Evolutionary conservation across 2,329 filamentous ascomycete genomes (phyloP).

Genomic region (Teratosphaeria epicoccoides): DNA sequence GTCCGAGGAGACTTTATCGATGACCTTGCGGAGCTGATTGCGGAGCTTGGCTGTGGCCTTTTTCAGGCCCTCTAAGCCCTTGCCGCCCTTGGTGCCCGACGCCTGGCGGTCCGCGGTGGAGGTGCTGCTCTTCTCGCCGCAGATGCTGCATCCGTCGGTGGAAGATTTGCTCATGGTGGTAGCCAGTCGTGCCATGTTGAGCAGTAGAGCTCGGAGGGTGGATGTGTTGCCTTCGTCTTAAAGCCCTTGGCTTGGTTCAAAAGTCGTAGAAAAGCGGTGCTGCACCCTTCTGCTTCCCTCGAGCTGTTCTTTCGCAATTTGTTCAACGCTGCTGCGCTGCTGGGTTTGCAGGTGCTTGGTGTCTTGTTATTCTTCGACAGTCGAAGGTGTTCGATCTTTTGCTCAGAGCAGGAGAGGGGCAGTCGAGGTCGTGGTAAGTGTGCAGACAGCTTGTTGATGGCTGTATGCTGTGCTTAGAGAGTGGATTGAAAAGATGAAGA

Average conservation of each 20-base stretch:
- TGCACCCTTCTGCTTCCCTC: background rate
- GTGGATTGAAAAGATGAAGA: background rate
- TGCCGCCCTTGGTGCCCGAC: background rate
- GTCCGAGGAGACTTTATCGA: background rate
- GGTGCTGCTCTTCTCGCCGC: background rate
- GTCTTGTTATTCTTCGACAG: background rate
- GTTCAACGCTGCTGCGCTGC: background rate
- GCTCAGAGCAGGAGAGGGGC: background rate
- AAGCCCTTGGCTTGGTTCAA: background rate
- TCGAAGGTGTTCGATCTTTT: background rate
- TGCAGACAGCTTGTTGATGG: background rate
- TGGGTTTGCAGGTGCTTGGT: background rate
- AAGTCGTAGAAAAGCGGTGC: background rate
- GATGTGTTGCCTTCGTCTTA: background rate
- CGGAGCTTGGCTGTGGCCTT: background rate
- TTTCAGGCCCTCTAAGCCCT: background rate
- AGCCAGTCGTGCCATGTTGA: background rate
- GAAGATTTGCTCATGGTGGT: background rate
- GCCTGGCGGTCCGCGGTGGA: background rate
- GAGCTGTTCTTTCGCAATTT: background rate
- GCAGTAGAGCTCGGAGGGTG: background rate
- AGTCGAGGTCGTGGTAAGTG: background rate
- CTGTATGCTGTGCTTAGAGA: background rate
- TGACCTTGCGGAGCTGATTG: background rate
- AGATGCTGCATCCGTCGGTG: background rate